Evolutionary conservation across 495 filamentous ascomycete species (phyloP).

Genomic region (Podospora australis): DNA sequence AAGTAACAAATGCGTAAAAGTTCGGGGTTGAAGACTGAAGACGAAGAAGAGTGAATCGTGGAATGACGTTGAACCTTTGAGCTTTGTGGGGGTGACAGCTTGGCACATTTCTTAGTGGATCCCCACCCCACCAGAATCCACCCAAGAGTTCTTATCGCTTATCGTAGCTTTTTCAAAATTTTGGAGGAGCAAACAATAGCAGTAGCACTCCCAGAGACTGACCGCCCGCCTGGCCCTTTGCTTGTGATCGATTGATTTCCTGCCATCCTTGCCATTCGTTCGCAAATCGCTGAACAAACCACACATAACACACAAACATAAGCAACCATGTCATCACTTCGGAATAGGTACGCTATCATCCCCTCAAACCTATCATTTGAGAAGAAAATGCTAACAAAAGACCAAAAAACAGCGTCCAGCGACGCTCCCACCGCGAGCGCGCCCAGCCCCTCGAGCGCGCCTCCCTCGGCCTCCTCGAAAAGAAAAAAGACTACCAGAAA

Average conservation of each 20-base stretch:
- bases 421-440: constrained; percentile 66
- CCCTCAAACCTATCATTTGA: background rate
- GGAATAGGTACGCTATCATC: constrained; percentile 21
- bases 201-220: background rate
- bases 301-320: background rate
- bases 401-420: constrained; percentile 22
- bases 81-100: too few species aligned
- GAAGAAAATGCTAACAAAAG: background rate
- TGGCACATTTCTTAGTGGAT: too few species aligned
- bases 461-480: constrained; percentile 31
- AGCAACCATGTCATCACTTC: constrained; percentile 26
- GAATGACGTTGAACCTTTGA: too few species aligned
- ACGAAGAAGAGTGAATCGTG: too few species aligned
- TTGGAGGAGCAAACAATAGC: too few species aligned
- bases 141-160: constrained; percentile 24
- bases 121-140: too few species aligned
- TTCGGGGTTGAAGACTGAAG: too few species aligned
- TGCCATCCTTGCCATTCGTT: too few species aligned
- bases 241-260: background rate
- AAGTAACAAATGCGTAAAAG: too few species aligned
- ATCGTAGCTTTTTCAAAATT: constrained; percentile 17
- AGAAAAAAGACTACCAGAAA: constrained; percentile 71
- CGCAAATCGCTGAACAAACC: too few species aligned
- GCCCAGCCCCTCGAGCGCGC: constrained; percentile 71
- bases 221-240: background rate